Evolutionary conservation across 2,329 filamentous ascomycete genomes (phyloP).

Genomic region (Helotiales sp.): DNA sequence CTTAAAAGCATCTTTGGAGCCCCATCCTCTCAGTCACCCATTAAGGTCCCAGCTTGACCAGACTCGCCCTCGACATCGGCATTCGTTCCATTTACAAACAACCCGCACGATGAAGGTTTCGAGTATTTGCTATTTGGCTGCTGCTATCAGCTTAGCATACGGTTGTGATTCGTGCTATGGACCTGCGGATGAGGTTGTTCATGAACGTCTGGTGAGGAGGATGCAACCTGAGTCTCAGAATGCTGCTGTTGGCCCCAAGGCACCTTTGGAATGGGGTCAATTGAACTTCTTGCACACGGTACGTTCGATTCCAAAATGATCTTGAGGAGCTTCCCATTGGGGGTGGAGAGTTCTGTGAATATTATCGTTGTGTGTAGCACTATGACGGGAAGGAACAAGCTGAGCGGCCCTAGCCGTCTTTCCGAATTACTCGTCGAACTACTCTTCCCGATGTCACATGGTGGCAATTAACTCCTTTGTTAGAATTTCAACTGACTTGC

Average conservation of each 20-base stretch:
- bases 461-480: too few relatives aligned
- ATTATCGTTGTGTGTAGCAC: too few relatives aligned
- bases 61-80: not conserved
- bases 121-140: slow-evolving; percentile 16
- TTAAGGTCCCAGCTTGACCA: slow-evolving; percentile 8
- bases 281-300: slow-evolving; percentile 33
- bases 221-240: slow-evolving; percentile 48
- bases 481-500: slow-evolving; percentile 4
- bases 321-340: not conserved
- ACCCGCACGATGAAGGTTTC: slow-evolving; percentile 22
- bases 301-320: not conserved
- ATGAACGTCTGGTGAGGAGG: slow-evolving; percentile 49
- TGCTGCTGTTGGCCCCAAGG: slow-evolving; percentile 44
- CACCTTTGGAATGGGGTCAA: slow-evolving; percentile 30
- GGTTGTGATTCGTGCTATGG: slow-evolving; percentile 46
- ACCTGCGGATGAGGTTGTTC: slow-evolving; percentile 42
- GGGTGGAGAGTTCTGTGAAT: too few relatives aligned
- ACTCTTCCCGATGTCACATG: too few relatives aligned
- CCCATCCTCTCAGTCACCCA: not conserved
- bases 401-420: too few relatives aligned
- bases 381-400: too few relatives aligned
- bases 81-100: not conserved
- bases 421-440: too few relatives aligned
- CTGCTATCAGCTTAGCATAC: slow-evolving; percentile 25
- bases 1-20: slow-evolving; percentile 7